These are phyloP conservation scores for Euphorbia neoarborescens DNA, from an alignment of 441 rosid genomes.

Conservation along the genomic window DNA sequence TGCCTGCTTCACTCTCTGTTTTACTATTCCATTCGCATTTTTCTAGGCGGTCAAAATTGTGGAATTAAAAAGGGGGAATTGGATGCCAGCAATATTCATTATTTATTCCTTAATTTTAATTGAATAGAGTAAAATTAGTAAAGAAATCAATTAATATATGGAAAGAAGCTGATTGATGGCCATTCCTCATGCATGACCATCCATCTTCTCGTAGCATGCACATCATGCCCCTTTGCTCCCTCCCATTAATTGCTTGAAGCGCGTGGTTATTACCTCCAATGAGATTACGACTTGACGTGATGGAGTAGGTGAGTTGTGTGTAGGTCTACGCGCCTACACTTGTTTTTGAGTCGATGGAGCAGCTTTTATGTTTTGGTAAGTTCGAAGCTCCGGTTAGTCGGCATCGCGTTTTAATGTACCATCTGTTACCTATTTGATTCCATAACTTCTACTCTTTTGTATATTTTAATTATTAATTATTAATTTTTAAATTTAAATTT, in stretches of 20 bases:
- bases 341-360: no score
- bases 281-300: neutral
- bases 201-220: conserved; percentile 25
- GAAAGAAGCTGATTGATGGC: conserved; percentile 12
- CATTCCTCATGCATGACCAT: conserved; percentile 41
- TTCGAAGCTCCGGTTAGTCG: no score
- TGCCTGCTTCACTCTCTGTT: neutral
- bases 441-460: no score
- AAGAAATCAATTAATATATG: neutral
- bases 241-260: neutral
- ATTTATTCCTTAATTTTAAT: neutral
- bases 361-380: no score
- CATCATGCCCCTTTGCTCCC: conserved; percentile 16
- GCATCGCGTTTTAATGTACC: no score
- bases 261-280: neutral
- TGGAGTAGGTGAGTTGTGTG: neutral
- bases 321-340: no score
- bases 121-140: no score
- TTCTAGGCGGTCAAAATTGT: conserved; percentile 37
- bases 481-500: no score
- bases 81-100: neutral
- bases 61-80: conserved; percentile 13
- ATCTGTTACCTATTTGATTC: no score
- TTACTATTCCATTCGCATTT: conserved; percentile 19
- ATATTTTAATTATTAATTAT: no score